Base-by-base conservation (phyloP, 2,329 filamentous ascomycete species). In the Cephalotrichum gorgonifer region DNA sequence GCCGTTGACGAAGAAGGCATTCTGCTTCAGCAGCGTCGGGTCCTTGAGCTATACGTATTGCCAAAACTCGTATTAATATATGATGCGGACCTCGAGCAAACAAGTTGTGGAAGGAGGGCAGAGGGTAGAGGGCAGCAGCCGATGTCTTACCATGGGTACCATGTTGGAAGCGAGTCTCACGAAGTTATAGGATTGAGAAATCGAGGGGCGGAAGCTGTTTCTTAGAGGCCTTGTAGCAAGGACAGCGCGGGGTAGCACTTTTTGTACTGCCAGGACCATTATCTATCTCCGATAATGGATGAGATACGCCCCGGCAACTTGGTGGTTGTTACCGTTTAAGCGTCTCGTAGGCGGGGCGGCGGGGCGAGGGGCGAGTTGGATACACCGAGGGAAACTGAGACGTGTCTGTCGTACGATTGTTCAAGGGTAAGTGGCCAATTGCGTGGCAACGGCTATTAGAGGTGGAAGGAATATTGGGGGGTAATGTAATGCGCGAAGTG, bases 1-100 rank as follows among this genome's bases (percentile, higher is more conserved):
- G 60, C 93, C 93, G 64, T 98, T 91, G 61, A 97, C 83, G 62
- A 91, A 96, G 60, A 81, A 79, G 52, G 80, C 78, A 62, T 90
- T 79, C 57, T 84, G 80, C 72, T 94, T 96, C 60, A 97, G 79
- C 52, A 98, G 78, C 23, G 85, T 87, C 31, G 79, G 78, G 57
- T 91, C 86, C 61, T 82, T 86, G 60, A 91, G 79, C 83, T 89
- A 17, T 27, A 22, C 39, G 35, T 17, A n/a, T n/a, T n/a, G n/a
- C n/a, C n/a, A 6, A 38, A 38, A 7, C 33, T n/a, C 33, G 14
- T 20, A 20, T 39, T 20, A 39, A 20, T 22, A 22, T 39, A 7
- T 20, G 43, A 15, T 25, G 43, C 25, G 43, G 43, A 15, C n/a
- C n/a, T n/a, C 33, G 23, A 33, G 23, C 22, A 25, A 27, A 9